Base-by-base conservation (phyloP, 768 basidiomycete genomes). In the Suillus discolor region DNA sequence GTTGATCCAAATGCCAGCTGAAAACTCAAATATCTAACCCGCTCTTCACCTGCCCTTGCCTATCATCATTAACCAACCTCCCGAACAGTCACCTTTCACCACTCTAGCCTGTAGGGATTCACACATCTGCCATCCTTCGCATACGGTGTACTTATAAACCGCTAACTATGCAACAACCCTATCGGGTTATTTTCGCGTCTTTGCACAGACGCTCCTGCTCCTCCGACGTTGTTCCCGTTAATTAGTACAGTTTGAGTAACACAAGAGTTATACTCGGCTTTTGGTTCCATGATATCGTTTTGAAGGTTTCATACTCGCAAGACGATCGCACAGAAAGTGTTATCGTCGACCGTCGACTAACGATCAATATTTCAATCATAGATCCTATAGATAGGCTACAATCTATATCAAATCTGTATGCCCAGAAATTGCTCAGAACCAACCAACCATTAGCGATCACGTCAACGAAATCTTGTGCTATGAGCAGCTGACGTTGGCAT, bases 401-500 rank as follows among this genome's bases (percentile, higher is more conserved):
- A 49, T 49, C 31, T 31, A 4, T 31, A 31, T 31, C 31, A 31
- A 31, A 31, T 31, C 12, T 49, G 13, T 49, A 47, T 23, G 8
- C 7, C 25, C 16, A 54, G 18, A 20, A 11, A 12, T 44, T 44
- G n/a, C 5, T 11, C 47, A 49, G 45, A 47, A n/a, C n/a, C 45
- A 47, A 36, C 7, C 34, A 7, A 7, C 18, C 6, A 44, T 54
- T 54, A 18, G 31, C 31, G 12, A 55, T 55, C 18, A 38, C 9
- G 18, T 53, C 7, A 28, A 28, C 25, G 23, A 49, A 13, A 49
- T 23, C 23, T 23, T 25, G 23, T 15, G 28, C 18, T 31, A 31
- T 28, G 8, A 54, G 53, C 53, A 54, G 28, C 18, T 54, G 53
- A 54, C 53, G 53, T 55, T 55, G 34, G 34, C 54, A 55, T 55